Base-by-base conservation (phyloP, 108 stramenopile genomes). In the Discostella stelligeroides region DNA sequence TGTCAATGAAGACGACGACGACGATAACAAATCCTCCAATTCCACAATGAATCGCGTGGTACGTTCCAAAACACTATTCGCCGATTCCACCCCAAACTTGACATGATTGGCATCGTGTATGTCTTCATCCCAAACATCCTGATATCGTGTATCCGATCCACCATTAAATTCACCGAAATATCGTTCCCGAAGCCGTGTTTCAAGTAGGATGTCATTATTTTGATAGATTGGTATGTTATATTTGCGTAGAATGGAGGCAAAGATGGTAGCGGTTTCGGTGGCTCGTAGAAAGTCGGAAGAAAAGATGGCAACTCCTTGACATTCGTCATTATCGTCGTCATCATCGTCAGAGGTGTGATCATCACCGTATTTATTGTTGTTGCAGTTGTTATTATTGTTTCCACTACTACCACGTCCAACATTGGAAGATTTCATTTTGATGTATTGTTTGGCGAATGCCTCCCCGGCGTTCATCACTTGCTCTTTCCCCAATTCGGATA, bases 121-220 rank as follows among this genome's bases (percentile, higher is more conserved):
- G 68, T 96, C 95, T 24, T 83, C 68, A 53, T 86, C 84, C 92
- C 92, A 96, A 10, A 96, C 95, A 11, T 84, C 74, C 23, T 80
- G 65, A 84, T 96, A 96, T 51, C 86, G 70, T 1, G 24, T 30
- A 60, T 94, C 92, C 0, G 69, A 57, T 4, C 63, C 57, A 9
- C 84, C 85, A 68, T 96, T 89, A 67, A 87, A 82, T 18, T 76
- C 70, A 17, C 95, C 95, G 64, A 96, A 96, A 23, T 75, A 70
- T 20, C 95, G 86, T 81, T 96, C 95, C n/a, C 95, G 75, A 27
- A 96, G 63, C 17, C 82, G 62, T 18, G 65, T 80, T 25, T 92
- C 87, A 21, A 88, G 46, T 25, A 75, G 45, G n/a, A 94, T 65
- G n/a, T n/a, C n/a, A 8, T 45, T 62, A 15, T 72, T 62, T 0